Evolutionary conservation across 179 eudicot genomes (phyloP).

Genomic region (Amaranthus tricolor): DNA sequence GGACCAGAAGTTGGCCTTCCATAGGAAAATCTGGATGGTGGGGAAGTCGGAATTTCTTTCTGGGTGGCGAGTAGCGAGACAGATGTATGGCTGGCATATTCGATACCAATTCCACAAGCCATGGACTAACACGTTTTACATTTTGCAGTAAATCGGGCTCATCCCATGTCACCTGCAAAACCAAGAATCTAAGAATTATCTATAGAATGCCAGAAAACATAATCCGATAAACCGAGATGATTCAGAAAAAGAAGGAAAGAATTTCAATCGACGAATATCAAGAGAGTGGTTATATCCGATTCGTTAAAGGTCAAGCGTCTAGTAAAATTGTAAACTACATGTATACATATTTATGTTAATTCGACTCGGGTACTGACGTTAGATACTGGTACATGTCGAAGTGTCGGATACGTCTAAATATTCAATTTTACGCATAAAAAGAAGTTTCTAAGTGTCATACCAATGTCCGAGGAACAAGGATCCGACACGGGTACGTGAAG

Average conservation of each 20-base stretch:
- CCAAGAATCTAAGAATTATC: not conserved
- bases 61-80: conserved; percentile 77
- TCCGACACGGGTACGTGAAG: too few relatives aligned
- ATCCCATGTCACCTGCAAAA: conserved; percentile 84
- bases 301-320: not conserved
- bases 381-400: too few relatives aligned
- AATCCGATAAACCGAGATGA: not conserved
- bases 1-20: conserved; percentile 49
- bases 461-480: too few relatives aligned
- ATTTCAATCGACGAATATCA: not conserved
- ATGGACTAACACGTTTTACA: conserved; percentile 87
- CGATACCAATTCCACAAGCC: conserved; percentile 88
- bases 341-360: too few relatives aligned
- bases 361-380: too few relatives aligned
- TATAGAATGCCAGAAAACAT: not conserved
- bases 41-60: conserved; percentile 77
- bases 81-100: conserved; percentile 68
- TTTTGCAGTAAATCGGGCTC: conserved; percentile 94
- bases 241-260: not conserved
- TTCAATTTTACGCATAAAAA: too few relatives aligned
- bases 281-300: not conserved
- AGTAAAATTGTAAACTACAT: not conserved
- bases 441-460: too few relatives aligned
- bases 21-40: conserved; percentile 63
- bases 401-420: too few relatives aligned